Evolutionary conservation across 2,329 filamentous ascomycete genomes (phyloP).

Genomic region (Phyllosticta capitalensis): DNA sequence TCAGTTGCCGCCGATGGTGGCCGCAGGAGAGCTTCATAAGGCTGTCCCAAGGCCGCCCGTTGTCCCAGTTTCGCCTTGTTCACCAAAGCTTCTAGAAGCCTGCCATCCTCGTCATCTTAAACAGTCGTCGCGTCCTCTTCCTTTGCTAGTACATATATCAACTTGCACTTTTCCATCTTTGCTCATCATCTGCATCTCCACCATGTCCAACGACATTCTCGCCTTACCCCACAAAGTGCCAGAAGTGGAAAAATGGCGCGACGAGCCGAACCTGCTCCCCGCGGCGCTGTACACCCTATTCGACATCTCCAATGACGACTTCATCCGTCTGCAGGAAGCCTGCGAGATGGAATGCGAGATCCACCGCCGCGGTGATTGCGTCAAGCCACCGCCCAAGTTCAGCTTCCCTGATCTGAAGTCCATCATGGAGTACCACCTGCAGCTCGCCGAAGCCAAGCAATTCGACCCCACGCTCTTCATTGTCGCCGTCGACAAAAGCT

Average conservation of each 20-base stretch:
- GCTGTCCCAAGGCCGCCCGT: not conserved
- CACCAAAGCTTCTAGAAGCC: not conserved
- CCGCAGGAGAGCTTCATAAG: not conserved
- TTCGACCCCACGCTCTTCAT: constrained; percentile 10
- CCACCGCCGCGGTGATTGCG: constrained; percentile 7
- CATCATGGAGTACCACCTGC: constrained; percentile 1
- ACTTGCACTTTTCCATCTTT: not conserved
- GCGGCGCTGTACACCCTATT: constrained; percentile 8
- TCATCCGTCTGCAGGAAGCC: constrained; percentile 6
- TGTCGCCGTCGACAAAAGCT: not conserved
- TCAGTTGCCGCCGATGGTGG: not conserved
- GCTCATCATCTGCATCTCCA: not conserved
- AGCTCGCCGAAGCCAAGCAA: constrained; percentile 1
- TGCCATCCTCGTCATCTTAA: not conserved
- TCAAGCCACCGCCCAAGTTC: not conserved
- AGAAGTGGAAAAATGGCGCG: constrained; percentile 9
- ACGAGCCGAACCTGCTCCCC: constrained; percentile 3
- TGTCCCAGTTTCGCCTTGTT: not conserved
- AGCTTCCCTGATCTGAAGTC: constrained; percentile 2
- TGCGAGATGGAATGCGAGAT: constrained; percentile 7
- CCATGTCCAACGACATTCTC: constrained; percentile 3
- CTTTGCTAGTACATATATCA: not conserved
- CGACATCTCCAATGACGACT: not conserved
- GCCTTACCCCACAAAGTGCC: constrained; percentile 7
- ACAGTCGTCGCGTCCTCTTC: not conserved